Evolutionary conservation across 371 early-diverging fungal genomes (phyloP).

Genomic region (Mucor saturninus): DNA sequence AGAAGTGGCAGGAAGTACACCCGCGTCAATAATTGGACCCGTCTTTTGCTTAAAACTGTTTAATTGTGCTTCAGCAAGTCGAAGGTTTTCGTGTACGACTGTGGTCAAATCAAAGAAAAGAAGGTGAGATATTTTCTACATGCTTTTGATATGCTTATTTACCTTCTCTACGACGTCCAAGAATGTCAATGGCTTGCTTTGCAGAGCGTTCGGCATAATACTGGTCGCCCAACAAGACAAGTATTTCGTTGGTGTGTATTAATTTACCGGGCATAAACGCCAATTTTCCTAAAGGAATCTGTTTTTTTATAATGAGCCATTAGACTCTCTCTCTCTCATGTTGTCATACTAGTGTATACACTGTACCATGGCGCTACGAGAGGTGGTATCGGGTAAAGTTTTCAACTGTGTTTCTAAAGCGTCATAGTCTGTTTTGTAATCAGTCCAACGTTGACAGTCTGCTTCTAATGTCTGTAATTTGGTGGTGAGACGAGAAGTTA

Average conservation of each 20-base stretch:
- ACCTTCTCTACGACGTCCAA: slow-evolving; percentile 74
- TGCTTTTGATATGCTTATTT: slow-evolving; percentile 3
- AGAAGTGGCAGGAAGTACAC: slow-evolving; percentile 11
- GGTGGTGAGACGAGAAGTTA: slow-evolving; percentile 19
- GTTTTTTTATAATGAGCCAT: background rate
- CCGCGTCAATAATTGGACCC: slow-evolving; percentile 16
- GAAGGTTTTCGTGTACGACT: slow-evolving; percentile 69
- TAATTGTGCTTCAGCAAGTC: slow-evolving; percentile 56
- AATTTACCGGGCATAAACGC: slow-evolving; percentile 92
- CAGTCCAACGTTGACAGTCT: slow-evolving; percentile 29
- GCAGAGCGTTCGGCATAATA: slow-evolving; percentile 89
- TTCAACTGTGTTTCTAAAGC: slow-evolving; percentile 56
- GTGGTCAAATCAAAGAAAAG: background rate
- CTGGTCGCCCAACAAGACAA: slow-evolving; percentile 86
- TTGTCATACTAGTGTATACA: background rate
- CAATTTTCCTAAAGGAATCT: slow-evolving; percentile 81
- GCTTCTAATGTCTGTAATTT: slow-evolving; percentile 19
- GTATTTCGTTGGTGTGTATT: slow-evolving; percentile 88
- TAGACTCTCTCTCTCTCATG: background rate
- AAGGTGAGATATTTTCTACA: background rate
- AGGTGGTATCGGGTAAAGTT: slow-evolving; percentile 57
- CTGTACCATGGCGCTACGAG: slow-evolving; percentile 60
- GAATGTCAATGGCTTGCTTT: slow-evolving; percentile 75
- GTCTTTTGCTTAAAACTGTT: slow-evolving; percentile 48
- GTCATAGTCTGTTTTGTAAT: slow-evolving; percentile 62